Evolutionary conservation across 2,329 filamentous ascomycete genomes (phyloP), one percentile per base, ranked within the genome.

Genomic region (Fusarium sarcochroum): DNA sequence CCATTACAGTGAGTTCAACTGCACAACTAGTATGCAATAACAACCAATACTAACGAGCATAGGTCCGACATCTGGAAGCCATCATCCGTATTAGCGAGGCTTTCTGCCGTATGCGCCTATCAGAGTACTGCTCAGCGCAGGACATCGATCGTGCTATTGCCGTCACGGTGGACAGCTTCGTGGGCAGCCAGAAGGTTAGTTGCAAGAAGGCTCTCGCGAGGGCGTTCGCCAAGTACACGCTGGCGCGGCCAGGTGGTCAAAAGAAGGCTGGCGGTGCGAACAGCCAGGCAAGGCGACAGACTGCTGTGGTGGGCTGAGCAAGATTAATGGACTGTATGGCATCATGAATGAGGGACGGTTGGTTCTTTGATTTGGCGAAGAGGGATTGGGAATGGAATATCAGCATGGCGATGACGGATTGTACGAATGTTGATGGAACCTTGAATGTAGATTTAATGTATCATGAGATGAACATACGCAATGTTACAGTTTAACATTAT

Each of bases 81-180:
- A 98, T 98, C 76, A 97, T 99, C 83, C 93, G 96, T 76, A 97
- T 97, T 76, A 91, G 90, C 58, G 96, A 99, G 79, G 84, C 94
- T 1, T 99, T 99, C 82, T 97, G 93, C 80, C 95, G 97, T 76
- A 99, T 99, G 96, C 91, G 96, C 15, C 85, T 99, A n/a, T 96
- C 93, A 0, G 96, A 99, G 71, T 98, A 97, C 83, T 97, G 95
- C 80, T 91, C 91, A 7, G 83, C 92, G 3, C 88, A 92, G 62
- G 96, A 99, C 76, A 97, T 99, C 73, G 96, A 99, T 80, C 93
- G 96, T 42, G 96, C 96, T 59, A 99, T 99, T 76, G 93, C 94
- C 15, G 96, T 99, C 8, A 97, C 96, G 0, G 93, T 99, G 4
- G 94, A 98, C 71, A 97, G 93, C 57, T 99, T 99, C 76, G 93